Base-by-base conservation (phyloP, 106 monocot genomes). In the Gastrodia elata region DNA sequence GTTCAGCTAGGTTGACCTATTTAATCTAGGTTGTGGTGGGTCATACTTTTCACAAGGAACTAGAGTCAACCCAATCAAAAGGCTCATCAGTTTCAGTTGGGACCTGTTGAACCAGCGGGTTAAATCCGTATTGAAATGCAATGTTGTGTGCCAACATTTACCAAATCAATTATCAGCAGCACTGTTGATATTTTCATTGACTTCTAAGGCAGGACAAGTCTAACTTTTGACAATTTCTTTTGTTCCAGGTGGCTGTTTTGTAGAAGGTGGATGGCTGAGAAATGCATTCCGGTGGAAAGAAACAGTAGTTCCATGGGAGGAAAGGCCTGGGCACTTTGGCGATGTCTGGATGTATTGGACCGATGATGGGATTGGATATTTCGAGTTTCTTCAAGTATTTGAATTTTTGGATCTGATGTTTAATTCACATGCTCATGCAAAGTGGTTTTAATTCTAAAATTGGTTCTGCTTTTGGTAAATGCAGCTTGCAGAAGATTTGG, bases 311-410 rank as follows among this genome's bases (percentile, higher is more conserved):
- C 86, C 93, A 28, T 98, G 97, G 97, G 97, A 98, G 79, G 93
- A 98, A 70, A 86, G 97, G 18, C 83, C 97, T 48, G 97, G 97
- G 39, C 97, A 93, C 69, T 98, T 91, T 74, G 88, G 88, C 65
- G 97, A 93, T 85, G 85, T 91, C 71, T 98, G 97, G 97, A 87
- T 80, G 76, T 98, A 98, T 68, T 98, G 97, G 97, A 93, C 88
- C 11, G 97, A 98, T 79, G 93, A 98, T 83, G 97, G 97, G 26
- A 86, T 98, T 61, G 97, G 97, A 76, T 98, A 86, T 77, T 91
- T 78, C 32, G 97, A 98, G 72, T 93, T 91, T 75, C 97, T 98
- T 68, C 88, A 87, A 81, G 97, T 98, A 77, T 14, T 78, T 69
- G 48, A 57, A 38, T 52, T 6, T 57, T 38, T 32, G 64, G 1